Evolutionary conservation across 2,329 filamentous ascomycete species (phyloP), one percentile per base, ranked within the genome.

Genomic region (Dactylella cylindrospora): DNA sequence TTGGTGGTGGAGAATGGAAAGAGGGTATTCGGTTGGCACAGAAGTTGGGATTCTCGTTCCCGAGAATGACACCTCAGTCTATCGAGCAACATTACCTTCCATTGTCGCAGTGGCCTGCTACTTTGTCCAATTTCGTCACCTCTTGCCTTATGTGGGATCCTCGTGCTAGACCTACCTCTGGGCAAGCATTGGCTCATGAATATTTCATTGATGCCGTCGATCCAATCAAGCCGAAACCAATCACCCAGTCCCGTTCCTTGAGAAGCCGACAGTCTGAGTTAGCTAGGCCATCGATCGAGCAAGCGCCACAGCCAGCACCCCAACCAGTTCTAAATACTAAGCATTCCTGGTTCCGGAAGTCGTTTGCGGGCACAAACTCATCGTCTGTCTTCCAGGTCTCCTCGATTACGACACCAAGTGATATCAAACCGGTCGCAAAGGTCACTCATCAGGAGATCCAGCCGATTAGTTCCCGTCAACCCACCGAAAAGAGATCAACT

Each of bases 91-190:
- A 62, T 20, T 62, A 62, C 32, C 79, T 98, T 5, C 89, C 89
- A 71, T 73, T 86, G 20, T 90, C 93, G 12, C 88, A 95, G 70
- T 98, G 93, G 93, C 93, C 93, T 4, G 76, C 85, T 1, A 85
- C 89, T 15, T 79, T 98, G 51, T 86, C 85, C 70, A 83, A 94
- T 59, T 97, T 98, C 70, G 93, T 98, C 59, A 98, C 93, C 12
- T 96, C 90, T 90, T 98, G 93, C 74, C 75, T 98, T 67, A 93
- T 97, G 87, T 98, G 93, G 93, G 93, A 98, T 73, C 93, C 93
- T 8, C 94, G 90, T 76, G 84, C 78, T 70, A 82, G 93, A 62
- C 93, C 93, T 36, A 97, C 90, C 3, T 96, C 91, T 1, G 84
- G 86, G 0, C 90, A 98, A 73, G 91, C 93, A n/a, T 76, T 98